A percentile compares a stretch with the other conserved stretches of the same genome.
Conservation (phyloP, 805 yeast species). For the Wickerhamomyces mucosus region DNA sequence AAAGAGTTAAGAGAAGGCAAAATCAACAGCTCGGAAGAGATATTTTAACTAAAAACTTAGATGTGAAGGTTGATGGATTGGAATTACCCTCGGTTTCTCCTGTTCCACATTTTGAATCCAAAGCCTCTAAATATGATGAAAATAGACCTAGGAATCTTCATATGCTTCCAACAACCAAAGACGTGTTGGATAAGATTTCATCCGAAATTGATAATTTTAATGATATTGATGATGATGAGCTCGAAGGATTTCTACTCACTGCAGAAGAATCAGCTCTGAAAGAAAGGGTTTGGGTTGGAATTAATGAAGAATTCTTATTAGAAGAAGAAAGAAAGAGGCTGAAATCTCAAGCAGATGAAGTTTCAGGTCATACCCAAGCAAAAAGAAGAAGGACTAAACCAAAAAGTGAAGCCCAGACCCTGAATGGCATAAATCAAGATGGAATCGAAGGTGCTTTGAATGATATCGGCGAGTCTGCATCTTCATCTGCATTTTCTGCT, state of each 20-base stretch:
- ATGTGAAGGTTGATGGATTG: constrained; percentile 9
- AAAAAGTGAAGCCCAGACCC: constrained; percentile 21
- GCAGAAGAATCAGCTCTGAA: constrained; percentile 66
- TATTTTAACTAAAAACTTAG: constrained; percentile 14
- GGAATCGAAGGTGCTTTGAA: constrained; percentile 34
- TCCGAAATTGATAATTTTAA: constrained; percentile 56
- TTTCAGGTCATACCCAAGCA: constrained; percentile 64
- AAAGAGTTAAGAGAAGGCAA: constrained; percentile 20
- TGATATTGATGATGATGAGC: constrained; percentile 80
- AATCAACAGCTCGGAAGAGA: constrained; percentile 11
- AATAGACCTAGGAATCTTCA: constrained; percentile 49
- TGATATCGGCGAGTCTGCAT: constrained; percentile 31
- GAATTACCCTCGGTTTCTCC: no score
- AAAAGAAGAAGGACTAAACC: constrained; percentile 34
- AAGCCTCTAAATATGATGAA: constrained; percentile 27
- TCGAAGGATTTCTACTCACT: constrained; percentile 48
- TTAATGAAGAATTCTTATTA: constrained; percentile 75
- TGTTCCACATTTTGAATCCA: no score
- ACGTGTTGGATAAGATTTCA: constrained; percentile 40
- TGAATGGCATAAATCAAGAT: constrained; percentile 23
- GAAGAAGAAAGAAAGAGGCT: constrained; percentile 81
- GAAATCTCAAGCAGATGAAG: constrained; percentile 77
- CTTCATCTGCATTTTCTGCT: constrained; percentile 59
- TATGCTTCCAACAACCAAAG: constrained; percentile 46
- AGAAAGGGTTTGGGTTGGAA: constrained; percentile 82